Base-by-base conservation (phyloP, 371 early-diverging fungal genomes). In the Rhizomucor miehei region DNA sequence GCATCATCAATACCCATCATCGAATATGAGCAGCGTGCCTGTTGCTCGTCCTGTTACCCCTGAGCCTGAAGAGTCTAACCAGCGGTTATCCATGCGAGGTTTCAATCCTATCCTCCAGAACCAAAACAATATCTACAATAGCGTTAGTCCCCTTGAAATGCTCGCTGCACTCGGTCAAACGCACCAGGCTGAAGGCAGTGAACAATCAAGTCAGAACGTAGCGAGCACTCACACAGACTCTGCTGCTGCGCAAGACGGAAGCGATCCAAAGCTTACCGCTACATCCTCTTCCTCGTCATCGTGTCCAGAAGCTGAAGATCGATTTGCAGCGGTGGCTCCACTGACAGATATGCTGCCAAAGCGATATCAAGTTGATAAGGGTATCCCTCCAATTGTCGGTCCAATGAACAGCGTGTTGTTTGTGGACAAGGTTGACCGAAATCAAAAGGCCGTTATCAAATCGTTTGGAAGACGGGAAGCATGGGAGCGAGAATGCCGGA, bases 401-500 rank as follows among this genome's bases (percentile, higher is more conserved):
- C 77, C 72, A 1, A 53, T 68, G 17, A 77, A 77, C 14, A 62
- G 54, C 13, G 63, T 77, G 2, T 39, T 77, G n/a, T 77, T 64
- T 61, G 72, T 60, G 4, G 52, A 36, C 29, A 56, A 56, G 1
- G 29, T 56, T 6, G 57, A 59, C 16, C 48, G 52, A 1, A 51
- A 46, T 5, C 21, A 52, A 6, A 45, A 34, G 2, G 62, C 59
- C 3, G 64, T 67, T 3, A 61, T 77, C 44, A 77, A 77, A 43
- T 51, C 60, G 13, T 77, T 77, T 66, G 75, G 70, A n/a, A 52
- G 77, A 44, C 60, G 77, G 10, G 77, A 77, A 58, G 74, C 77
- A 20, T 77, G 77, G 77, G 77, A 77, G 35, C 59, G 77, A 37
- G 77, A 77, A 57, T 77, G 77, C 36, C 62, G 69, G 3, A 67